Percentiles rank a stretch among this genome's conserved stretches.
These are phyloP conservation scores for Volvox reticuliferus DNA, from an alignment of 139 green algal species.

Conservation along the genomic window DNA sequence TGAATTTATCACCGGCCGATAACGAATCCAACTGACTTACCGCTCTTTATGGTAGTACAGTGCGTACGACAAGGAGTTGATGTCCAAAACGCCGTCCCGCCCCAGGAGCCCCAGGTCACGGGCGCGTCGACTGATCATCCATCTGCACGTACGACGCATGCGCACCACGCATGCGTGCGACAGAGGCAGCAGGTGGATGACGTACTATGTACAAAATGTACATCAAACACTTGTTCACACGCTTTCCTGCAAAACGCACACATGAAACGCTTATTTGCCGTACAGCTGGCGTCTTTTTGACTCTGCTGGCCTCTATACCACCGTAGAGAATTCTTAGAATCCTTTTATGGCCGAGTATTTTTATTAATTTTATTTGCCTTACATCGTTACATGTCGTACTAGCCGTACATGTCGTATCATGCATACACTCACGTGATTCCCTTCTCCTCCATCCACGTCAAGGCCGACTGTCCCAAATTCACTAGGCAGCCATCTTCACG, in stretches of 20 bases:
- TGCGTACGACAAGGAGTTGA: constrained; percentile 28
- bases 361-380: neutral
- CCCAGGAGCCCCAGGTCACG: constrained; percentile 24
- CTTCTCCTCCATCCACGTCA: constrained; percentile 13
- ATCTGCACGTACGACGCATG: neutral
- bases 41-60: constrained; percentile 44
- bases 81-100: constrained; percentile 7
- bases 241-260: too few relatives aligned
- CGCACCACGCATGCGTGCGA: neutral
- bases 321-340: neutral
- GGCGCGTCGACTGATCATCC: constrained; percentile 27
- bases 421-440: constrained; percentile 10
- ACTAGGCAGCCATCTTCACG: constrained; percentile 5
- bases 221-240: too few relatives aligned
- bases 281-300: too few relatives aligned
- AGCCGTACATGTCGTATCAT: neutral
- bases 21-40: neutral
- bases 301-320: too few relatives aligned
- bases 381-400: neutral
- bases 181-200: neutral
- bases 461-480: neutral
- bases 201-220: neutral
- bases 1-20: too few relatives aligned
- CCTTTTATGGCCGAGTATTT: too few relatives aligned
- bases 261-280: too few relatives aligned